Conservation (phyloP, 2,329 filamentous ascomycete genomes). For the Niveomyces coronatus region DNA sequence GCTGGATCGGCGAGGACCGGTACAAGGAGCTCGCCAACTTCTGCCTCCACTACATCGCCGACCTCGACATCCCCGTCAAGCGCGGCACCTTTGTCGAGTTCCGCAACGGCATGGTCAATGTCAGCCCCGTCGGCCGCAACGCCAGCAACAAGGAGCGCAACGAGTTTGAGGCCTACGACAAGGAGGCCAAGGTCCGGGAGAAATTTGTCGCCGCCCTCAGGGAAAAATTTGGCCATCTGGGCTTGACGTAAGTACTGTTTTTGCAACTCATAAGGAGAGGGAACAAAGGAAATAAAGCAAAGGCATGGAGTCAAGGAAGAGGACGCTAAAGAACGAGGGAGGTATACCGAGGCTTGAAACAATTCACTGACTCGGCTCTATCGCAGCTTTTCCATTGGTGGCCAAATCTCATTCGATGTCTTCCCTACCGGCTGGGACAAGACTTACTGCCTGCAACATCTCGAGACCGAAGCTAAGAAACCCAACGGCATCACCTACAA, state of each 20-base stretch:
- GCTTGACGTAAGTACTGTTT: slow-evolving; percentile 66
- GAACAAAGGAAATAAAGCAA: too few species aligned
- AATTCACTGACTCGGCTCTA: background rate
- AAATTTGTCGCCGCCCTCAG: slow-evolving; percentile 67
- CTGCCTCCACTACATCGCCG: slow-evolving; percentile 72
- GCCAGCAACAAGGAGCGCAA: slow-evolving; percentile 69
- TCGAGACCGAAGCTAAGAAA: slow-evolving; percentile 67
- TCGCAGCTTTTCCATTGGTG: slow-evolving; percentile 78
- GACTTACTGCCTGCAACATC: slow-evolving; percentile 85
- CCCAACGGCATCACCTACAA: slow-evolving; percentile 66
- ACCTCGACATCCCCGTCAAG: slow-evolving; percentile 76
- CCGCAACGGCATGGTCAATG: slow-evolving; percentile 85
- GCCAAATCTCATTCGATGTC: slow-evolving; percentile 96
- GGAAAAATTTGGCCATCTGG: slow-evolving; percentile 73
- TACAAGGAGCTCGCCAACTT: slow-evolving; percentile 73
- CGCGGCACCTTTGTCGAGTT: slow-evolving; percentile 80
- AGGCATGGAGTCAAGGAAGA: too few species aligned
- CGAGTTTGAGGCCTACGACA: slow-evolving; percentile 75
- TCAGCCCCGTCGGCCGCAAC: slow-evolving; percentile 77
- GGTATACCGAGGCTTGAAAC: too few species aligned
- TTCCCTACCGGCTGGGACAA: slow-evolving; percentile 98
- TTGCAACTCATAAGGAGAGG: too few species aligned
- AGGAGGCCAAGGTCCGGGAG: slow-evolving; percentile 62
- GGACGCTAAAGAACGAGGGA: too few species aligned
- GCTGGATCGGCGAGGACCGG: slow-evolving; percentile 73